A percentile compares a stretch with the other conserved stretches of the same genome.
These are phyloP conservation scores for Elsinoe fawcettii DNA, from an alignment of 2,329 filamentous ascomycete genomes.

Conservation along the genomic window DNA sequence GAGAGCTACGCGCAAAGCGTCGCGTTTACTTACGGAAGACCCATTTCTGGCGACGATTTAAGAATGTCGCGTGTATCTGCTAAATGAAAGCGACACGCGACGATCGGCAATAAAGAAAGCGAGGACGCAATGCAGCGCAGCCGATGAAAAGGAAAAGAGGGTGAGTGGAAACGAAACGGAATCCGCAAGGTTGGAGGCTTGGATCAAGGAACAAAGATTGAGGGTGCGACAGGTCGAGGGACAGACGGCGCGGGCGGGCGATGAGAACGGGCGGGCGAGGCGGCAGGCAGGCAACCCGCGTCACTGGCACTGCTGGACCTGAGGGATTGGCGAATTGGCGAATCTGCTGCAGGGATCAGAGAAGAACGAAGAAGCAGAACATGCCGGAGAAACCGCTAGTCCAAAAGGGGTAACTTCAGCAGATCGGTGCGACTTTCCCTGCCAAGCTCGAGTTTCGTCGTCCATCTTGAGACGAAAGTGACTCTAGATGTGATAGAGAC, in stretches of 20 bases:
- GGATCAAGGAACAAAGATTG: not conserved
- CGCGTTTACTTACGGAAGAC: conserved; percentile 14
- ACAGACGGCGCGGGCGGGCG: not conserved
- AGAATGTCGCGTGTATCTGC: conserved; percentile 10
- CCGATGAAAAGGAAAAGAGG: not conserved
- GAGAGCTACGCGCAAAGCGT: conserved; percentile 11
- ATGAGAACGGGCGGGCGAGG: not conserved
- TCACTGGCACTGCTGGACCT: not conserved
- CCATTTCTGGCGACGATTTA: conserved; percentile 5
- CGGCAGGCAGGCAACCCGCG: not conserved
- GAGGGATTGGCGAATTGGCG: no score
- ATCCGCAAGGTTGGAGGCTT: not conserved
- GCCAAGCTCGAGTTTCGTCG: conserved; percentile 1
- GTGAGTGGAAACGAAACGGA: conserved; percentile 4
- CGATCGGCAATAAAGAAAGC: not conserved
- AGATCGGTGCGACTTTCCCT: not conserved
- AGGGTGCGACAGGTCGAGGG: conserved; percentile 1
- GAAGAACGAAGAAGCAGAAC: not conserved
- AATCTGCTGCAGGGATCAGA: not conserved
- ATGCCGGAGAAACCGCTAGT: not conserved
- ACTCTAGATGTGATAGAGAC: not conserved
- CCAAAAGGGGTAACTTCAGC: not conserved
- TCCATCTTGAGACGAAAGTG: not conserved
- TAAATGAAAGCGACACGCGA: conserved; percentile 16
- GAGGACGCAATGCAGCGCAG: not conserved